These are phyloP conservation scores for Candida michaelii DNA, from an alignment of 805 yeast genomes.

Conservation along the genomic window DNA sequence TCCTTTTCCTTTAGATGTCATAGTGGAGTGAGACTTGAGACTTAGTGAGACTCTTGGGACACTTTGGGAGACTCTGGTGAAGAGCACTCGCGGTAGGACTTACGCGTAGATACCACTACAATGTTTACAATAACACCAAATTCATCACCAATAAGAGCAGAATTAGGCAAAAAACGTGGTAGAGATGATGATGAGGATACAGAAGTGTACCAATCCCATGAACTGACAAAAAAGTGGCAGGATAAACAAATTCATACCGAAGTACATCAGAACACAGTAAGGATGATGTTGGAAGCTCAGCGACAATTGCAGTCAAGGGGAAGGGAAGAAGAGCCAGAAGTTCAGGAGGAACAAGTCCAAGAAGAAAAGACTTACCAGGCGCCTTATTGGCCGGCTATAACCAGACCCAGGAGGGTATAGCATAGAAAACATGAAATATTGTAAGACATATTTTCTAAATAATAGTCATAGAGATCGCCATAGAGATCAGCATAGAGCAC, in stretches of 20 bases:
- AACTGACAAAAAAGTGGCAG: constrained; percentile 14
- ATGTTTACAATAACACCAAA: constrained; percentile 5
- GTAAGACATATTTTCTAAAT: too few relatives aligned
- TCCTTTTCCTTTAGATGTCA: too few relatives aligned
- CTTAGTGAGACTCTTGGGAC: not conserved
- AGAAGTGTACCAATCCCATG: not conserved
- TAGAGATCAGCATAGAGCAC: too few relatives aligned
- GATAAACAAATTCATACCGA: constrained; percentile 12
- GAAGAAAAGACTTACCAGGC: constrained; percentile 5
- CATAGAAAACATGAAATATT: too few relatives aligned
- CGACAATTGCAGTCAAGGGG: constrained; percentile 10
- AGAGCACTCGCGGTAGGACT: too few relatives aligned
- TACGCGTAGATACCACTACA: constrained; percentile 5
- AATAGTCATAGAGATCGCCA: too few relatives aligned
- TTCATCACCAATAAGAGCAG: constrained; percentile 8
- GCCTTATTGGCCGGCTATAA: constrained; percentile 17
- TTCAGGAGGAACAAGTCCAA: not conserved
- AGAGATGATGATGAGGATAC: constrained; percentile 6
- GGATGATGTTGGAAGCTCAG: constrained; percentile 15
- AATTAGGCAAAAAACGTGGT: not conserved
- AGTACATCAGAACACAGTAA: constrained; percentile 13
- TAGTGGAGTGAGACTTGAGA: too few relatives aligned
- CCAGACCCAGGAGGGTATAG: not conserved
- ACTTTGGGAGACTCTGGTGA: too few relatives aligned
- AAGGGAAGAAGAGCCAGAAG: not conserved